Conservation (phyloP, 805 yeast species). For the Kuraishia borneana region DNA sequence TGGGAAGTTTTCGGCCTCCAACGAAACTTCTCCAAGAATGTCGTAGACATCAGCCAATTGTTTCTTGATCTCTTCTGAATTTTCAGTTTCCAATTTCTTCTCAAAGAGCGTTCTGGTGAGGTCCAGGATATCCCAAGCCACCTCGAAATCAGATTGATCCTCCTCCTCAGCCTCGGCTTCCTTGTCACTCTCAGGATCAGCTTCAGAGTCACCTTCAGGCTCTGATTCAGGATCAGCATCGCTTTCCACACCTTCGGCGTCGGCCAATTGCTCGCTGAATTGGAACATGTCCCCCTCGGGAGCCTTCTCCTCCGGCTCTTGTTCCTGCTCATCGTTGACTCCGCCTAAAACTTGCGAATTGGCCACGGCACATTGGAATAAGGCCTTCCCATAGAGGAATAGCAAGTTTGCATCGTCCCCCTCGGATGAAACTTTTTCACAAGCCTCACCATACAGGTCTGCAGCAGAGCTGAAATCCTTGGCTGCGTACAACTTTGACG, state of each 20-base stretch:
- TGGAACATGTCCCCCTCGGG: slow-evolving; percentile 16
- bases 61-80: slow-evolving; percentile 21
- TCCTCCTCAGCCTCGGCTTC: slow-evolving; percentile 21
- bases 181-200: slow-evolving; percentile 15
- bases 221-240: slow-evolving; percentile 14
- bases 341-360: slow-evolving; percentile 72
- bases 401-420: slow-evolving; percentile 66
- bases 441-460: slow-evolving; percentile 63
- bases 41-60: slow-evolving; percentile 69
- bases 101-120: slow-evolving; percentile 61
- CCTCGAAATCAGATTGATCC: slow-evolving; percentile 66
- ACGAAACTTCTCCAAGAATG: slow-evolving; percentile 77
- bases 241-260: slow-evolving; percentile 23
- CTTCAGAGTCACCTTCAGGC: slow-evolving; percentile 13
- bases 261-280: slow-evolving; percentile 24
- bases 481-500: slow-evolving; percentile 51
- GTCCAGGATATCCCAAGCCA: slow-evolving; percentile 83
- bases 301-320: slow-evolving; percentile 9
- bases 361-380: slow-evolving; percentile 66
- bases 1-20: slow-evolving; percentile 79
- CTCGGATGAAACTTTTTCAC: slow-evolving; percentile 39
- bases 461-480: slow-evolving; percentile 61
- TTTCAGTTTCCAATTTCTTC: slow-evolving; percentile 16
- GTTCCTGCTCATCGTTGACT: slow-evolving; percentile 12
- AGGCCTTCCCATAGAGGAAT: slow-evolving; percentile 66